A percentile compares a stretch with the other conserved stretches of the same genome.
Evolutionary conservation across 495 filamentous ascomycete genomes (phyloP).

Genomic region (Lasiosphaeria hispida): DNA sequence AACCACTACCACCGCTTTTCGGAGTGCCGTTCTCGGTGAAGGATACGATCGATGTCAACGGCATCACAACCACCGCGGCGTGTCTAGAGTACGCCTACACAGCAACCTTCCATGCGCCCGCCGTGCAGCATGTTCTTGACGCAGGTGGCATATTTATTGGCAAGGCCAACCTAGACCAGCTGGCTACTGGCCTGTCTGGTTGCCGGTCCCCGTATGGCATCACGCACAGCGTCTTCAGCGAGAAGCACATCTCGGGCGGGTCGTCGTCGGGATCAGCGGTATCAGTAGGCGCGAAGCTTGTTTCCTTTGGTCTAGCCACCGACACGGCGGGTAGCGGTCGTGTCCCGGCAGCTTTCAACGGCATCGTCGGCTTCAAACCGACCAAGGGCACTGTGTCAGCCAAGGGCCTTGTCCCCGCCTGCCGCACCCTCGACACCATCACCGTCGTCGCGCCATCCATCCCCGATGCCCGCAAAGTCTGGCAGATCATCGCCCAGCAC

Average conservation of each 20-base stretch:
- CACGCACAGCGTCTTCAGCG: slow-evolving; percentile 48
- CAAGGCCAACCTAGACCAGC: slow-evolving; percentile 67
- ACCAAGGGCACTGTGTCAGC: slow-evolving; percentile 62
- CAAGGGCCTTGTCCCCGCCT: slow-evolving; percentile 59
- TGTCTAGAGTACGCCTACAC: slow-evolving; percentile 54
- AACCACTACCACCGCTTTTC: slow-evolving; percentile 55
- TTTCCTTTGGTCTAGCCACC: slow-evolving; percentile 62
- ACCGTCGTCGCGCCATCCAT: slow-evolving; percentile 54
- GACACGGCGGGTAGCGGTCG: slow-evolving; percentile 67
- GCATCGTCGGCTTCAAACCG: slow-evolving; percentile 66
- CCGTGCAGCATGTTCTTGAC: slow-evolving; percentile 37
- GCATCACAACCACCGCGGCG: slow-evolving; percentile 57
- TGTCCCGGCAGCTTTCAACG: slow-evolving; percentile 62
- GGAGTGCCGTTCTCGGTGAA: slow-evolving; percentile 65
- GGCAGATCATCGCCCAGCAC: slow-evolving; percentile 52
- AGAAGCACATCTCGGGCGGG: slow-evolving; percentile 54
- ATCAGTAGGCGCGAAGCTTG: slow-evolving; percentile 53
- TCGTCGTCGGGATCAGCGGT: slow-evolving; percentile 61
- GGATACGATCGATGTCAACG: slow-evolving; percentile 60
- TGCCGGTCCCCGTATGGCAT: slow-evolving; percentile 64
- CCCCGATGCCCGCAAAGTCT: slow-evolving; percentile 53
- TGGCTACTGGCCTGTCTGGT: slow-evolving; percentile 62
- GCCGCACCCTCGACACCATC: slow-evolving; percentile 60
- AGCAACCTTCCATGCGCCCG: slow-evolving; percentile 39
- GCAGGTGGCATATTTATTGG: slow-evolving; percentile 62